phyloP scores from a whole-genome alignment of 225 moss, liverwort and hornwort genomes.

The Thuidium tamariscinum region DNA sequence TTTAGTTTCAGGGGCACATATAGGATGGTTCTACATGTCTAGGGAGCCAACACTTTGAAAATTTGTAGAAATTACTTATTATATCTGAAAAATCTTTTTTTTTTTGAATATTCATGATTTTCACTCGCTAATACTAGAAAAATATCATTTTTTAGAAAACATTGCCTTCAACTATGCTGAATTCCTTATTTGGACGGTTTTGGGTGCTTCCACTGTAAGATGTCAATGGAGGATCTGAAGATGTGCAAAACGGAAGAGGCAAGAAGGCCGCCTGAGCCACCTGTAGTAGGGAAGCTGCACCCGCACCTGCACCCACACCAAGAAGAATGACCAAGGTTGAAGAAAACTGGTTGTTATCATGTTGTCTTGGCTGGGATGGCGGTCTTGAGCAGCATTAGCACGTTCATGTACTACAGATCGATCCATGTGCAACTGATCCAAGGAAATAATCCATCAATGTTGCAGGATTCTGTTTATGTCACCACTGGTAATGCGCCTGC shows the following conservation, averaged over 20 bases:
- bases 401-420: conserved; percentile 48
- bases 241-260: conserved; percentile 28
- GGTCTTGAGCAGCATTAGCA: conserved; percentile 36
- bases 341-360: conserved; percentile 38
- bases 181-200: too few species aligned
- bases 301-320: neutral
- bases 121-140: too few species aligned
- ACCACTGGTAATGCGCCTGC: conserved; percentile 6
- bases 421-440: conserved; percentile 11
- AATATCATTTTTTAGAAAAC: too few species aligned
- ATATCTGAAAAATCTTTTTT: too few species aligned
- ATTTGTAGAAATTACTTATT: too few species aligned
- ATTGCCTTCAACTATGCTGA: too few species aligned
- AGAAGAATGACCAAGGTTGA: conserved; percentile 13
- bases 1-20: too few species aligned
- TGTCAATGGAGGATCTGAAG: conserved; percentile 59
- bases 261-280: conserved; percentile 23
- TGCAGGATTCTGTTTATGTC: conserved; percentile 8
- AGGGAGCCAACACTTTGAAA: too few species aligned
- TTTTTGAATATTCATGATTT: too few species aligned
- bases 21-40: too few species aligned
- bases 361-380: conserved; percentile 32
- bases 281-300: conserved; percentile 26
- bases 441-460: neutral
- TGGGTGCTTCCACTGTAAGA: too few species aligned